Evolutionary conservation across 2,329 filamentous ascomycete genomes (phyloP), one percentile per base, ranked within the genome.

Genomic region (Hymenoscyphus salicellus): DNA sequence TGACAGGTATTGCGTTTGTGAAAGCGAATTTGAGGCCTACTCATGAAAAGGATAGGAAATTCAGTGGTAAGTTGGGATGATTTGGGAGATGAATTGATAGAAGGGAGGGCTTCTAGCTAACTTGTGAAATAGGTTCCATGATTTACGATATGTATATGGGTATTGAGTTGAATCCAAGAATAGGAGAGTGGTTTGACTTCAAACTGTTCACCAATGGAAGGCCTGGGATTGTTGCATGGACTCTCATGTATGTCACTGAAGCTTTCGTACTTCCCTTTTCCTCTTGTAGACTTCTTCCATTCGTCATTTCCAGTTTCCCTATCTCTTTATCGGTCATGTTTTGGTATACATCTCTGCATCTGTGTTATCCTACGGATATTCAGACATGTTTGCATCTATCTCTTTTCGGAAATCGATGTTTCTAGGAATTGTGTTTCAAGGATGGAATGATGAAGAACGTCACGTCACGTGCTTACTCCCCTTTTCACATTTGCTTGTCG

Each of bases 181-280:
- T 81, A 30, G 79, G 79, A 0, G 69, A 74, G 1, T 72, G 68
- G 14, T 82, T 79, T 68, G 80, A 82, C 65, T 76, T 81, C 30
- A 82, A 82, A 63, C 72, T 82, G 0, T 82, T 82, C 66, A 79
- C 76, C 58, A 82, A 81, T 61, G 80, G 80, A 3, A 73, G 81
- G 26, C 77, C 78, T n/a, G 81, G 80, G 8, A 82, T 82, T 61
- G 74, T 82, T 65, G 75, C 77, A 8, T 82, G 80, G 79, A 79
- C 78, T n/a, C 69, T 81, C 36, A 79, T 81, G 79, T 81, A 69
- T 55, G 75, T 66, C 30, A 52, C 61, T 17, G 8, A 17, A 23
- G 3, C 8, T 23, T 26, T 49, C 43, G 3, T 49, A 23, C 3
- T 49, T 26, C 10, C 7, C 33, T 10, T 33, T 33, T 8, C 33